Evolutionary conservation across 1,139 yeast species (phyloP).

Genomic region (Suhomyces choctaworum): DNA sequence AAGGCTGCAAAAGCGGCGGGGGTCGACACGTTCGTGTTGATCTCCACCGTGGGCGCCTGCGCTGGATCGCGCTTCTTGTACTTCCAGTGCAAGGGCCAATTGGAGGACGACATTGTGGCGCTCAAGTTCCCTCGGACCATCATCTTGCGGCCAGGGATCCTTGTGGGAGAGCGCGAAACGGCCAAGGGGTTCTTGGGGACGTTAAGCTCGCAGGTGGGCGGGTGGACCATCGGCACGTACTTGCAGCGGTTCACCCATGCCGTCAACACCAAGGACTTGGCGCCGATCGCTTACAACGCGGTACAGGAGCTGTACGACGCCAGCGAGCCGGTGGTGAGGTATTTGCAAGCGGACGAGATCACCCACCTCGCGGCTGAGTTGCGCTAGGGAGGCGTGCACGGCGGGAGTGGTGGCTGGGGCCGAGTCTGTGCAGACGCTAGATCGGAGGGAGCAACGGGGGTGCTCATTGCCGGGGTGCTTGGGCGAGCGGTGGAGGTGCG

Average conservation of each 20-base stretch:
- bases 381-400: too few relatives aligned
- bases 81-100: slow-evolving; percentile 58
- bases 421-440: too few relatives aligned
- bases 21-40: slow-evolving; percentile 59
- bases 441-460: too few relatives aligned
- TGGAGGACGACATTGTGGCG: slow-evolving; percentile 58
- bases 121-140: slow-evolving; percentile 66
- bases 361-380: slow-evolving; percentile 3
- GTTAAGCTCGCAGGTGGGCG: slow-evolving; percentile 30
- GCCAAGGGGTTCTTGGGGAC: slow-evolving; percentile 38
- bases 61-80: slow-evolving; percentile 53
- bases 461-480: too few relatives aligned
- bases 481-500: too few relatives aligned
- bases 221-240: slow-evolving; percentile 32
- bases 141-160: slow-evolving; percentile 68
- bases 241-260: slow-evolving; percentile 19
- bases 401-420: too few relatives aligned
- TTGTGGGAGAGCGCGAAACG: slow-evolving; percentile 59
- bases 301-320: slow-evolving; percentile 2
- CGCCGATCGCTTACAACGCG: background rate
- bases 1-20: slow-evolving; percentile 70
- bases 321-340: slow-evolving; percentile 7
- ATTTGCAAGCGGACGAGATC: slow-evolving; percentile 4
- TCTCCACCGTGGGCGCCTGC: slow-evolving; percentile 63
- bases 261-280: slow-evolving; percentile 32